Evolutionary conservation across 345 rosid species (phyloP), one percentile per base, ranked within the genome.

Genomic region (Conringia planisiliqua): DNA sequence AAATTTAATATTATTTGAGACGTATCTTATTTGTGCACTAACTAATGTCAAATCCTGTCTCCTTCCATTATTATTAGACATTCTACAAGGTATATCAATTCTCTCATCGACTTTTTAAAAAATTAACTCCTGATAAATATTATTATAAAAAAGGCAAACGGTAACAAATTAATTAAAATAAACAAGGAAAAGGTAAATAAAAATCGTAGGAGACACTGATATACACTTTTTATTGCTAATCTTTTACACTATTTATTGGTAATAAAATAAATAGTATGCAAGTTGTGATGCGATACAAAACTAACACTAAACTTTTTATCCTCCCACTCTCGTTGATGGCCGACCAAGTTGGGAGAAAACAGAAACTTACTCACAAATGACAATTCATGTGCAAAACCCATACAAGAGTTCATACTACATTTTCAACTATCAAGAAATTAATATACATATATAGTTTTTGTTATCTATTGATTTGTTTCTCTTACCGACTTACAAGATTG

Each of bases 1-100:
- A 75, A 10, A 0, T 1, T 40, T 62, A 22, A 51, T 76, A 63
- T 71, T 38, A 39, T 35, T 65, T 64, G 72, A 77, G 80, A 64
- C 80, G 80, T 77, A 64, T 35, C 9, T 17, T 48, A 55, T 62
- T 77, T 71, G 76, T 77, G 47, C 76, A 77, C 76, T 64, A 71
- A 57, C 62, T 71, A 56, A 64, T 77, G 80, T 64, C 80, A 71
- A 57, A 63, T 70, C 80, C 35, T 42, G 72, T 63, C 55, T 46
- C 36, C 65, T 54, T 62, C 43, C 9, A 32, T 42, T 5, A 52
- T 48, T 18, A 75, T 75, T 69, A 33, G 29, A 47, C 62, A 14
- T 38, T 48, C 27, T 39, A 24, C 64, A 26, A 74, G 35, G 40
- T 3, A 36, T 27, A n/a, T 24, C 33, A 38, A 46, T 9, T 11